Conservation (phyloP, 345 rosid genomes). For the Pugionium cornutum region DNA sequence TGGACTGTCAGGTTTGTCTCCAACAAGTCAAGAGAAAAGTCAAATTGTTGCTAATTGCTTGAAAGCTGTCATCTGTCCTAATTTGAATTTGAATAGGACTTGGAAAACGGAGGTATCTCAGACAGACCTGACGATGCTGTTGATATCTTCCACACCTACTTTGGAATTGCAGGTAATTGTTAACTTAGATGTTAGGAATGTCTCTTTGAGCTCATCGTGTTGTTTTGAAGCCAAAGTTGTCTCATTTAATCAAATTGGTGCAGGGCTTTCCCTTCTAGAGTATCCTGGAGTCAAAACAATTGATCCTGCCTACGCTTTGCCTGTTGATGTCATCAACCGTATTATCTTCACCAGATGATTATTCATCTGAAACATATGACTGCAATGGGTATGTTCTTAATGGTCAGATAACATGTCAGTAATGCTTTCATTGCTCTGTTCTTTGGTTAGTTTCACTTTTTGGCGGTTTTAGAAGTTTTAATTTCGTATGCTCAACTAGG, state of each 20-base stretch:
- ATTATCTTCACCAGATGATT: conserved; percentile 48
- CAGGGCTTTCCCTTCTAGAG: conserved; percentile 92
- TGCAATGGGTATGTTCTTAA: neutral
- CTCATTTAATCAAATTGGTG: conserved; percentile 16
- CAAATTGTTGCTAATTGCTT: neutral
- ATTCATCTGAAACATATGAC: neutral
- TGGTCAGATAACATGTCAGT: conserved; percentile 1
- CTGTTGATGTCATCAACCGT: conserved; percentile 70
- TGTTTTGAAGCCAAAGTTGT: conserved; percentile 16
- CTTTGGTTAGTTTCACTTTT: neutral
- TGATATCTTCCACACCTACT: conserved; percentile 83
- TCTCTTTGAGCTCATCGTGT: neutral
- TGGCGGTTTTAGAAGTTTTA: conserved; percentile 14
- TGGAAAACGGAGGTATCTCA: conserved; percentile 84
- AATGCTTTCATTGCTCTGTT: conserved; percentile 4
- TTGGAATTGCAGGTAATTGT: conserved; percentile 78
- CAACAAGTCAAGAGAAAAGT: neutral
- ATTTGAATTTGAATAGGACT: conserved; percentile 48
- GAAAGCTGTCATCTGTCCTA: neutral
- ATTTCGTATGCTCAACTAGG: neutral
- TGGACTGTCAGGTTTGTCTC: conserved; percentile 67
- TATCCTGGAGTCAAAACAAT: conserved; percentile 79
- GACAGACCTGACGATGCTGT: conserved; percentile 89
- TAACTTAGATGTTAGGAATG: neutral
- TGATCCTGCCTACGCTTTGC: conserved; percentile 93